Conservation (phyloP, 2,329 filamentous ascomycete species). For the Dryadomyces sulphureus region DNA sequence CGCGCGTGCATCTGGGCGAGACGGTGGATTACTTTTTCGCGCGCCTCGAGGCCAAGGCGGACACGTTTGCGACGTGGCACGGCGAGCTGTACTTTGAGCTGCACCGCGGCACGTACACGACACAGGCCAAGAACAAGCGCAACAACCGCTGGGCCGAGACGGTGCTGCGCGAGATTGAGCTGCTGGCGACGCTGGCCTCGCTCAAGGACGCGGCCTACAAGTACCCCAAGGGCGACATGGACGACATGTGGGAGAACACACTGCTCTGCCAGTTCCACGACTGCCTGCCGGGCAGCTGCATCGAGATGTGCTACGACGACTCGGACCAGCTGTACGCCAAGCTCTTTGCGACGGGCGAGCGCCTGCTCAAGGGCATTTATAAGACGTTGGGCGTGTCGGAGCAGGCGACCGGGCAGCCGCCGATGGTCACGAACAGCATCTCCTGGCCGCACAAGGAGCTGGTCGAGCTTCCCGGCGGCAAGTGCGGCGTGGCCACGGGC, state of each 20-base stretch:
- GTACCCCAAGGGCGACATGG: slow-evolving; percentile 88
- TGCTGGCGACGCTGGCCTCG: slow-evolving; percentile 72
- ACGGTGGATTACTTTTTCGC: slow-evolving; percentile 94
- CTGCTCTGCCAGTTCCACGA: slow-evolving; percentile 96
- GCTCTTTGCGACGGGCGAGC: slow-evolving; percentile 63
- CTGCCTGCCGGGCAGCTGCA: slow-evolving; percentile 84
- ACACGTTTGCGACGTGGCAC: slow-evolving; percentile 85
- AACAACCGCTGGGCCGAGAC: slow-evolving; percentile 83
- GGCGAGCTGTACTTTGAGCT: slow-evolving; percentile 97
- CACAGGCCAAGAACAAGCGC: slow-evolving; percentile 91
- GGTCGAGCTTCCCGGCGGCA: slow-evolving; percentile 42
- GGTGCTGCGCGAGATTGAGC: slow-evolving; percentile 75
- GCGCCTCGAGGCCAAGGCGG: slow-evolving; percentile 62
- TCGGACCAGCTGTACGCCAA: slow-evolving; percentile 74
- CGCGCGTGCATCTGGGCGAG: slow-evolving; percentile 74
- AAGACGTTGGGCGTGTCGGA: slow-evolving; percentile 48
- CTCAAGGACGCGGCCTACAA: slow-evolving; percentile 58
- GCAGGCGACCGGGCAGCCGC: slow-evolving; percentile 18
- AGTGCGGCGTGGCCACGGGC: slow-evolving; percentile 41
- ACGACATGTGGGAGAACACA: slow-evolving; percentile 88
- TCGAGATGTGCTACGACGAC: slow-evolving; percentile 97
- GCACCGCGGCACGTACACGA: slow-evolving; percentile 93
- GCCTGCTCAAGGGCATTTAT: slow-evolving; percentile 55
- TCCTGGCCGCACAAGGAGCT: slow-evolving; percentile 73
- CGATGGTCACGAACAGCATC: slow-evolving; percentile 64